phyloP scores from a whole-genome alignment of 148 eudicot species.

The Amaranthus palmeri region DNA sequence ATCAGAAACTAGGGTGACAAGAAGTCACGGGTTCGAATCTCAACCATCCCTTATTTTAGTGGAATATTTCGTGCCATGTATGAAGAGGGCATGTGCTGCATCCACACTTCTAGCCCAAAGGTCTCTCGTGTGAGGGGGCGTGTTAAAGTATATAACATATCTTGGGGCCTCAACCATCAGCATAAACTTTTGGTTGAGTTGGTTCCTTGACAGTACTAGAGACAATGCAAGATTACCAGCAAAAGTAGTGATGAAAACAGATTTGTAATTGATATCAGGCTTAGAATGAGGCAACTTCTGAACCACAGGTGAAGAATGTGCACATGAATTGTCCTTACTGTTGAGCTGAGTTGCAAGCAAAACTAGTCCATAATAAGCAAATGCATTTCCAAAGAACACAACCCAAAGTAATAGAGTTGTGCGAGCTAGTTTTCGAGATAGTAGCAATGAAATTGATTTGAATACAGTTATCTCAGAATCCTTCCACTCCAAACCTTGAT shows the following conservation, averaged over 20 bases:
- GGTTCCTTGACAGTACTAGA: too few species aligned
- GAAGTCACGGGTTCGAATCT: too few species aligned
- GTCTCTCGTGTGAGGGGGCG: too few species aligned
- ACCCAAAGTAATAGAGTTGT: conserved; percentile 68
- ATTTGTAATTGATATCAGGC: conserved; percentile 29
- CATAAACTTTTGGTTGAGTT: too few species aligned
- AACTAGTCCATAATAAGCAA: conserved; percentile 77
- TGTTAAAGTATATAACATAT: too few species aligned
- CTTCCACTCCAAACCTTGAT: background rate
- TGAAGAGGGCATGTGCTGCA: too few species aligned
- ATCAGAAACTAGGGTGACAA: too few species aligned
- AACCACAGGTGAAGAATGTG: conserved; percentile 19
- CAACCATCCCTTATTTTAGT: too few species aligned
- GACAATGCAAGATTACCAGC: conserved; percentile 45
- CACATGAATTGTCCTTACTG: conserved; percentile 45
- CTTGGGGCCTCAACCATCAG: too few species aligned
- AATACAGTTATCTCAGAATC: conserved; percentile 24
- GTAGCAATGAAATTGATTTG: conserved; percentile 35
- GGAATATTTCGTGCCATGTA: too few species aligned
- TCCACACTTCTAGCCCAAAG: too few species aligned
- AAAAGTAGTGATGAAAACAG: conserved; percentile 73
- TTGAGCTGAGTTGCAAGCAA: conserved; percentile 71
- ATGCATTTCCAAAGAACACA: conserved; percentile 73
- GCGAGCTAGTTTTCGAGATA: conserved; percentile 48
- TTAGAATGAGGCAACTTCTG: background rate